Base-by-base conservation (phyloP, 2,329 filamentous ascomycete genomes). In the Ascochyta fabae region DNA sequence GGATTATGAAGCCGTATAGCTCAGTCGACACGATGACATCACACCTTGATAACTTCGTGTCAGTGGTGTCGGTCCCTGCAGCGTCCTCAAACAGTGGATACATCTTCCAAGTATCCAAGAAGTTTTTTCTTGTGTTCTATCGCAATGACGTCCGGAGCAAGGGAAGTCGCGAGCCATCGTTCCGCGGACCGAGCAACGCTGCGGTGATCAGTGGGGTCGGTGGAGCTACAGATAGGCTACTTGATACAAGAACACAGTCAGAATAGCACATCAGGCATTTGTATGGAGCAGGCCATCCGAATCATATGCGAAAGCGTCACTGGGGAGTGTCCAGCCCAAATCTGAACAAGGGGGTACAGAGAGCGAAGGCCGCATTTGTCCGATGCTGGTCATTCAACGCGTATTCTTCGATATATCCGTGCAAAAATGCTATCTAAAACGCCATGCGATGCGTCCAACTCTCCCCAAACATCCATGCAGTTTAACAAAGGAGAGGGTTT, bases 21-120 rank as follows among this genome's bases (percentile, higher is more conserved):
- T 5, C 26, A 33, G 12, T 50, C 60, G 58, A 58, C 58, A 61
- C 59, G 9, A 59, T 61, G 60, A 62, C 62, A 62, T 65, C 60
- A 64, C 48, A 40, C 33, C 31, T 31, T 44, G 39, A 23, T 46
- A 34, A 15, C 12, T 31, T 12, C 44, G 23, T 33, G 15, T 35
- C n/a, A 10, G n/a, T 53, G 35, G 36, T 39, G 15, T 41, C 27
- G 42, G 46, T 41, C 15, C 39, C 36, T 19, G 29, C 47, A 40
- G 13, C 51, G 39, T 40, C 39, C 40, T 46, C 44, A 45, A 33
- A 36, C 29, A 45, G 31, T 53, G 44, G 42, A 40, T 52, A 55
- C 50, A 22, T 12, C 12, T 41, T 38, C 22, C 43, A 47, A 52
- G 43, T 48, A 16, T 47, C 27, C n/a, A 52, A 43, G 38, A 44